Evolutionary conservation across 306 rosid genomes (phyloP).

Genomic region (Cicer bijugum): DNA sequence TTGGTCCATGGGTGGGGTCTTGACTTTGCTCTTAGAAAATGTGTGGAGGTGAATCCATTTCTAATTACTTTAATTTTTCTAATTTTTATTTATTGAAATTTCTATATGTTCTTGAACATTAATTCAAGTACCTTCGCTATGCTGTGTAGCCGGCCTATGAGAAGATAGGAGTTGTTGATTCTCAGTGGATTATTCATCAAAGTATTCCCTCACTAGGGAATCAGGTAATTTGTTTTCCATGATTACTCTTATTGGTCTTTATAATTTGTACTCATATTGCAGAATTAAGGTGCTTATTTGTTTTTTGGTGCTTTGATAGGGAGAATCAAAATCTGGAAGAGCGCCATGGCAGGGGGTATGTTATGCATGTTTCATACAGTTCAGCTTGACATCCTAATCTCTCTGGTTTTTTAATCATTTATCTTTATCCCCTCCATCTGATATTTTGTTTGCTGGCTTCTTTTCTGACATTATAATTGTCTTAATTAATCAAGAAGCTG

Average conservation of each 20-base stretch:
- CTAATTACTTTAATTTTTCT: slow-evolving; percentile 23
- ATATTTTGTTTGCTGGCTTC: slow-evolving; percentile 23
- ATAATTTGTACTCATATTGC: slow-evolving; percentile 4
- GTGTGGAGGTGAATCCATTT: slow-evolving; percentile 74
- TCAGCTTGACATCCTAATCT: not conserved
- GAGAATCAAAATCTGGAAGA: slow-evolving; percentile 70
- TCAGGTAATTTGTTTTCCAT: slow-evolving; percentile 62
- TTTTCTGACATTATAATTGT: not conserved
- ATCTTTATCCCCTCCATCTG: not conserved
- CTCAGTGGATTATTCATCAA: slow-evolving; percentile 97
- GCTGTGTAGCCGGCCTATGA: slow-evolving; percentile 89
- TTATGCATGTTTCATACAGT: slow-evolving; percentile 25
- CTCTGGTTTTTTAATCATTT: not conserved
- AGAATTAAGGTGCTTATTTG: slow-evolving; percentile 19
- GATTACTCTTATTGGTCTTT: slow-evolving; percentile 3
- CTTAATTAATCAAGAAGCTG: slow-evolving; percentile 1
- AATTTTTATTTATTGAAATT: slow-evolving; percentile 7
- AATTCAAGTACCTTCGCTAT: slow-evolving; percentile 27
- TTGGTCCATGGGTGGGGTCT: slow-evolving; percentile 99
- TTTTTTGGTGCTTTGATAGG: slow-evolving; percentile 53
- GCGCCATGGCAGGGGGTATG: slow-evolving; percentile 97
- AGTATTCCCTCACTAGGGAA: slow-evolving; percentile 86
- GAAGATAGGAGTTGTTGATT: slow-evolving; percentile 96
- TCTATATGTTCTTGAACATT: slow-evolving; percentile 11
- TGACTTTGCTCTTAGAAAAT: slow-evolving; percentile 90